A percentile compares a stretch with the other conserved stretches of the same genome.
Evolutionary conservation across 495 filamentous ascomycete species (phyloP).

Genomic region (Podospora appendiculata): DNA sequence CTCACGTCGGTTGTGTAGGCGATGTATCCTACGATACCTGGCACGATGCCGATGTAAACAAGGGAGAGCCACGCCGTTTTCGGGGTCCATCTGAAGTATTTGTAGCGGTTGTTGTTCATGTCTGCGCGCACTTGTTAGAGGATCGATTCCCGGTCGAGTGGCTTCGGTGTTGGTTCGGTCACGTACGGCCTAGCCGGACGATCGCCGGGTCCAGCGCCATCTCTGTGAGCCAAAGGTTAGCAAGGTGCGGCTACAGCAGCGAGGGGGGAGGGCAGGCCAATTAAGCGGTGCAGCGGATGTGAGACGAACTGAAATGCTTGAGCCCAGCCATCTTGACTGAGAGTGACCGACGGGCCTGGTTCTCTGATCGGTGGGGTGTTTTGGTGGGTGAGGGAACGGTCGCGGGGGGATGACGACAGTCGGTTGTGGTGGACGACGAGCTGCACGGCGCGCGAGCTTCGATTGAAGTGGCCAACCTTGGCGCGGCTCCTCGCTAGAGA

Average conservation of each 20-base stretch:
- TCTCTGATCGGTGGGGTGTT: slow-evolving; percentile 3
- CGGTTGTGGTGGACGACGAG: background rate
- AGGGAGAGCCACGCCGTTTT: slow-evolving; percentile 73
- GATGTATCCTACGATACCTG: slow-evolving; percentile 57
- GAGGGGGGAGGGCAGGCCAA: background rate
- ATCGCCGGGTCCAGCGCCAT: slow-evolving; percentile 70
- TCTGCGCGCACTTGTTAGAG: slow-evolving; percentile 43
- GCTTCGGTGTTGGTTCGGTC: no score
- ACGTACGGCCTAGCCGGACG: slow-evolving; percentile 67
- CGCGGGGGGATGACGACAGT: background rate
- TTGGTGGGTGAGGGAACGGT: slow-evolving; percentile 2
- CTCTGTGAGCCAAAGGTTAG: slow-evolving; percentile 24
- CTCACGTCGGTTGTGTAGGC: slow-evolving; percentile 78
- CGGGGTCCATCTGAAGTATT: slow-evolving; percentile 89
- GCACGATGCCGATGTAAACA: slow-evolving; percentile 63
- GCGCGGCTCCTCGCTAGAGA: background rate
- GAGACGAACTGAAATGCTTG: slow-evolving; percentile 33
- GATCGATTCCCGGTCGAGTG: background rate
- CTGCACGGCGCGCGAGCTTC: background rate
- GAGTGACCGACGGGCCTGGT: slow-evolving; percentile 1
- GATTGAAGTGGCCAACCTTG: background rate
- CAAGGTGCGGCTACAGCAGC: slow-evolving; percentile 4
- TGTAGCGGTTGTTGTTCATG: slow-evolving; percentile 78
- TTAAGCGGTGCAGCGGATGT: background rate
- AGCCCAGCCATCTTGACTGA: slow-evolving; percentile 15